Evolutionary conservation across 1,284 basidiomycete species (phyloP), one percentile per base, ranked within the genome.

Genomic region (Malassezia sympodialis): DNA sequence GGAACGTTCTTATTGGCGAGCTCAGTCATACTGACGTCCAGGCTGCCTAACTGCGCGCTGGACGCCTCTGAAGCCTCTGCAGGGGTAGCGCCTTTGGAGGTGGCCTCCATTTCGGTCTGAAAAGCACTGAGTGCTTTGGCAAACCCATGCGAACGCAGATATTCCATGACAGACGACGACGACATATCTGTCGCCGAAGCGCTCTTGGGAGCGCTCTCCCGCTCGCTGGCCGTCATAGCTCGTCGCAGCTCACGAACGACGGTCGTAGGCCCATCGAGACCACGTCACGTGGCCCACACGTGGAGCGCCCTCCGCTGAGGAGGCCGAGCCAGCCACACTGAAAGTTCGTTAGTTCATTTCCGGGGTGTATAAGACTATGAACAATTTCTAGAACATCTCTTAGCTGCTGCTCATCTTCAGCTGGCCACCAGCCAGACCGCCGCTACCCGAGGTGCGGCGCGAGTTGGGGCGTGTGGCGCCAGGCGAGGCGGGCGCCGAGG

Each of bases 111-210:
- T 31, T 85, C 82, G 43, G 84, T 83, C 26, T 82, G 79, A 64
- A 90, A 79, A 30, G 82, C 82, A 57, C 84, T 81, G 72, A 88
- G 86, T 11, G 87, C 87, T 40, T 81, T 79, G 65, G 81, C 79
- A 76, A 89, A 85, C 4, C 91, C 90, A 48, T 89, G 81, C 24
- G 83, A 78, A 51, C 84, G 84, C 45, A 94, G 80, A 75, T 93
- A 96, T 53, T 90, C 87, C 58, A 89, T 78, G 39, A 94, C 82
- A 12, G 85, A 31, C 14, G 49, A 35, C 12, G 54, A 32, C 39
- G 45, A 35, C 49, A 51, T 28, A 5, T 49, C 41, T 19, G 31
- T 46, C 23, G 27, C 21, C 8, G 28, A 30, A 11, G 24, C 17
- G 30, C 44, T 46, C 15, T 31, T 46, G 14, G 44, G 19, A 46